Base-by-base conservation (phyloP, 2,329 filamentous ascomycete genomes). In the Ceratocystis eucalypticola region DNA sequence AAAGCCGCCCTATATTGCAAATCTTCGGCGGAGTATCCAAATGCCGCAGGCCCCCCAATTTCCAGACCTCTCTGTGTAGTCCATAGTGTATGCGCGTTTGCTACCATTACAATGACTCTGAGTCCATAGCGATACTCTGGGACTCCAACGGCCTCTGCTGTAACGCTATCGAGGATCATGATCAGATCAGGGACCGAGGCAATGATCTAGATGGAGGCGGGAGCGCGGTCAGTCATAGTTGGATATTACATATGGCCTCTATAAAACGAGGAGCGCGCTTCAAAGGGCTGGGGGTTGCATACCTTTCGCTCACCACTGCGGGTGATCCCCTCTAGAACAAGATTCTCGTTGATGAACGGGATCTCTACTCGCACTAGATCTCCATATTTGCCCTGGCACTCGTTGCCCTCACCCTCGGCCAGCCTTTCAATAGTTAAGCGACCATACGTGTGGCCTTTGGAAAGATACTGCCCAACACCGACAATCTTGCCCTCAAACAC, bases 301-400 rank as follows among this genome's bases (percentile, higher is more conserved):
- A 71, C 71, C 67, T 70, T 69, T 41, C 71, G 69, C 10, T 68
- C 67, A 0, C 70, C 71, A n/a, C 66, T 66, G 0, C 67, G 69
- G 3, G 57, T 68, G 2, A 68, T 69, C 17, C 70, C 69, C 25
- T 69, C 57, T 0, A 77, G 80, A 57, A 77, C 78, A 46, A 82
- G 79, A 69, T 82, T 83, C 69, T 83, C 81, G 70, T 84, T 83
- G 73, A 82, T 82, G 74, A 83, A 83, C 0, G 81, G 80, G 45
- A 83, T 80, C 65, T 75, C 78, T 64, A 82, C 71, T 37, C 46
- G 50, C 12, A 66, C 41, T 59, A 68, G 48, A 5, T 37, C 22
- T 3, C 25, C 61, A 20, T 45, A 63, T 3, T 65, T 28, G n/a
- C 74, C 72, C 37, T 67, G 73, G 67, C 48, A 68, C 65, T 62